Base-by-base conservation (phyloP, 2,329 filamentous ascomycete species). In the Trichoderma brevicompactum region DNA sequence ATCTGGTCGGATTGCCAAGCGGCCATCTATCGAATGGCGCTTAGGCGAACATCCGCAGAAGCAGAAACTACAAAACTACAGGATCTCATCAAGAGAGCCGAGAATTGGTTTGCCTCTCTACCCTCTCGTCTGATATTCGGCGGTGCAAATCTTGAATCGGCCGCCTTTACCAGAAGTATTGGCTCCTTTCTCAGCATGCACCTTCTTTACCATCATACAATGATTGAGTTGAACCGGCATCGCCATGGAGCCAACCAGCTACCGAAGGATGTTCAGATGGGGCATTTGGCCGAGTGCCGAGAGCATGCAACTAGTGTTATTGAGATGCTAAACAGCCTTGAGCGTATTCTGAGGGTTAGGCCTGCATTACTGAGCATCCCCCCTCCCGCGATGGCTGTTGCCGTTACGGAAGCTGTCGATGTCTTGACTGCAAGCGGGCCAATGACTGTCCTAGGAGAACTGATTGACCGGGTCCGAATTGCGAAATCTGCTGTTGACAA, bases 181-280 rank as follows among this genome's bases (percentile, higher is more conserved):
- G 87, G 87, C 5, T 81, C 82, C 0, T 89, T 88, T 71, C 77
- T 90, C 63, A 85, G 83, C 1, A 84, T 90, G 74, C 89, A 92
- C 73, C 78, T 89, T 34, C 78, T 91, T n/a, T 89, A 89, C 73
- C 84, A 89, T 72, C 83, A 86, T 53, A 82, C 87, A 0, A 76
- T 87, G 70, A 84, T 91, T 75, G 87, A 87, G 69, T 79, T 91
- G 36, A 88, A 89, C 70, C 84, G 90, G 44, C 85, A 89, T 70
- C 81, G 82, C 12, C 79, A 81, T 9, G 76, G 79, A 12, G 71
- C 69, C 6, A 68, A 66, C 10, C 76, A 75, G 40, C 74, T 85
- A 3, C 76, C 78, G 3, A 69, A 75, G 0, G 77, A 81, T 2
- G 72, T 77, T 36, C 73, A 83, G 12, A 70, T 74, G 2, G 79